Conservation (phyloP, 352 stramenopile genomes). For the Globisporangium sylvaticum region DNA sequence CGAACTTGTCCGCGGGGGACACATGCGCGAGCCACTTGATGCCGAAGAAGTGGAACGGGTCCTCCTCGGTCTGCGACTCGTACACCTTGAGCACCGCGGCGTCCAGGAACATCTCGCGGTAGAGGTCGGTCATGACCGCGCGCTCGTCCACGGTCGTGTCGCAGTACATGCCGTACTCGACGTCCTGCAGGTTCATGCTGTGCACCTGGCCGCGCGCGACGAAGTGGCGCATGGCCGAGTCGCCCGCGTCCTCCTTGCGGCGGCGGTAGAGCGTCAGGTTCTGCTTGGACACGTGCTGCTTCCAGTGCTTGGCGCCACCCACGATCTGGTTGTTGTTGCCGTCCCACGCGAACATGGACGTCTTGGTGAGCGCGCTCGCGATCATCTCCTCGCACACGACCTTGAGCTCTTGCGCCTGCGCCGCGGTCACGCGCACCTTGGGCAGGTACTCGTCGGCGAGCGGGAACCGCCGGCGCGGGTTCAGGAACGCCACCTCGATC, state of each 20-base stretch:
- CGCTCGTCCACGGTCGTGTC: conserved; percentile 42
- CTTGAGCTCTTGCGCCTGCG: conserved; percentile 43
- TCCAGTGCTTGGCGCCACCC: conserved; percentile 38
- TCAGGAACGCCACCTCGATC: conserved; percentile 57
- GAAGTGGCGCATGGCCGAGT: conserved; percentile 32
- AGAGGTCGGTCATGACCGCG: conserved; percentile 43
- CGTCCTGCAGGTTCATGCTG: conserved; percentile 42
- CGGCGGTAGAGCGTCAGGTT: conserved; percentile 55
- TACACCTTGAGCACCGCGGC: conserved; percentile 36
- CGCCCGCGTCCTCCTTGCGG: conserved; percentile 25
- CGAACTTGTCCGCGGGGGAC: conserved; percentile 44
- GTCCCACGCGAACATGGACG: conserved; percentile 52
- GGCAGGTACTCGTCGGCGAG: conserved; percentile 52
- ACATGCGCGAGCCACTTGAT: conserved; percentile 46
- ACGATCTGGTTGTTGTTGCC: conserved; percentile 41
- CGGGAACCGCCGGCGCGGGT: conserved; percentile 56
- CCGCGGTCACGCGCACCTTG: conserved; percentile 29
- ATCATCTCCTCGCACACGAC: conserved; percentile 45
- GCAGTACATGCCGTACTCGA: conserved; percentile 50
- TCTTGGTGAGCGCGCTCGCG: conserved; percentile 40
- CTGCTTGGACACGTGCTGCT: conserved; percentile 43
- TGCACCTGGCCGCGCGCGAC: conserved; percentile 43
- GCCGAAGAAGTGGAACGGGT: conserved; percentile 48
- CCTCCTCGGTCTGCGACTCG: conserved; percentile 29
- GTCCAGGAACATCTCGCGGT: conserved; percentile 38